These are phyloP conservation scores for Phytopythium cucurbitacearum DNA, from an alignment of 352 stramenopile species.

Conservation along the genomic window DNA sequence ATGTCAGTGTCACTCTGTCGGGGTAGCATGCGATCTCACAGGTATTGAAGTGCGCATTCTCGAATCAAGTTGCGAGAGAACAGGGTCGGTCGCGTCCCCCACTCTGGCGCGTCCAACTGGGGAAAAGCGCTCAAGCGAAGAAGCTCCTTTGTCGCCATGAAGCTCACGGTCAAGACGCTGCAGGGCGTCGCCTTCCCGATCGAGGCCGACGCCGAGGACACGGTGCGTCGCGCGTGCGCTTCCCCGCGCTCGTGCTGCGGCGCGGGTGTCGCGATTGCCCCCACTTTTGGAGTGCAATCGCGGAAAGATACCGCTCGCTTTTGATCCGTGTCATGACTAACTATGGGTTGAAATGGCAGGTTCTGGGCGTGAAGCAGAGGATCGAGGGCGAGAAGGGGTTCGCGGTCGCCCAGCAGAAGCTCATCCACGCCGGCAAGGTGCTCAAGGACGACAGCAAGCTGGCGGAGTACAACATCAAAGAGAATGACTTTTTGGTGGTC, in stretches of 20 bases:
- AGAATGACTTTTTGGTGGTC: slow-evolving; percentile 86
- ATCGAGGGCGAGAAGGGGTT: slow-evolving; percentile 76
- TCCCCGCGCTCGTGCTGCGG: not conserved
- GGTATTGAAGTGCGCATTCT: slow-evolving; percentile 1
- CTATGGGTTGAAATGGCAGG: slow-evolving; percentile 23
- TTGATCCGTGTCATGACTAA: not conserved
- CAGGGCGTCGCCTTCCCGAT: slow-evolving; percentile 80
- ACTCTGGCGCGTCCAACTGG: too few relatives aligned
- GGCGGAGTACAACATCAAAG: slow-evolving; percentile 82
- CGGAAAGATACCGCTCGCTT: not conserved
- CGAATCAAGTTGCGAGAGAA: not conserved
- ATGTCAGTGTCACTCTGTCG: not conserved
- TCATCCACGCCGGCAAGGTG: slow-evolving; percentile 87
- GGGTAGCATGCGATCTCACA: not conserved
- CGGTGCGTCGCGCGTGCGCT: slow-evolving; percentile 24
- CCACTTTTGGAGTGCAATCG: not conserved
- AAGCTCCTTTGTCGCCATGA: slow-evolving; percentile 36
- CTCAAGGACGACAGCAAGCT: slow-evolving; percentile 83
- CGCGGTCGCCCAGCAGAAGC: slow-evolving; percentile 69
- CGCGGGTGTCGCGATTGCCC: not conserved
- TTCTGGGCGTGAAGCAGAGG: slow-evolving; percentile 73
- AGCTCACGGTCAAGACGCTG: slow-evolving; percentile 86
- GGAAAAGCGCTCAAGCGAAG: too few relatives aligned
- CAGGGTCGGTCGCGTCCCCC: too few relatives aligned
- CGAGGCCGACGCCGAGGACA: slow-evolving; percentile 66